phyloP scores from a whole-genome alignment of 495 filamentous ascomycete species.

The Jackrogersella multiformis region DNA sequence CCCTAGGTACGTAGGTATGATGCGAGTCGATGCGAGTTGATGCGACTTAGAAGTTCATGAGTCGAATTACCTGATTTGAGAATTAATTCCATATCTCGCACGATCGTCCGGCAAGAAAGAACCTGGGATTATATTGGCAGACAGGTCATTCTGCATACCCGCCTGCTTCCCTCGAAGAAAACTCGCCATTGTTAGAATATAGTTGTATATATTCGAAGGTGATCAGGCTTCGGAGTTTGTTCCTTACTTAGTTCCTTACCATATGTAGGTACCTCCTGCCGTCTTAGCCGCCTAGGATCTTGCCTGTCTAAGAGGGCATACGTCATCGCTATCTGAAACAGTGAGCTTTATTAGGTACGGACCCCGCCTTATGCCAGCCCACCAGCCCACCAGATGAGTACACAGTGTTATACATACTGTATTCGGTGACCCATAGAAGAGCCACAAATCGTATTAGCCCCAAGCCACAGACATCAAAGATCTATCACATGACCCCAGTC shows the following conservation, averaged over 20 bases:
- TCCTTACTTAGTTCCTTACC: neutral
- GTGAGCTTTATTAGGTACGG: neutral
- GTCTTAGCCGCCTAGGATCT: too few species aligned
- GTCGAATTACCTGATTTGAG: conserved; percentile 70
- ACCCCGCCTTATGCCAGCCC: neutral
- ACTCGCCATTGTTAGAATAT: conserved; percentile 77
- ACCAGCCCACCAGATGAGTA: too few species aligned
- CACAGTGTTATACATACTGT: too few species aligned
- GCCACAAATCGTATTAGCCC: too few species aligned
- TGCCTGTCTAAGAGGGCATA: too few species aligned
- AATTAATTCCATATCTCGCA: conserved; percentile 85
- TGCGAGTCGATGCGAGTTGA: too few species aligned
- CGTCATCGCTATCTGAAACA: conserved; percentile 31
- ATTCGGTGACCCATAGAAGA: too few species aligned
- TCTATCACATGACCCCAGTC: too few species aligned
- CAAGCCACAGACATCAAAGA: neutral
- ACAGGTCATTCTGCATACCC: conserved; percentile 90
- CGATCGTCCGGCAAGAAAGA: conserved; percentile 86
- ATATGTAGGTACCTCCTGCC: neutral
- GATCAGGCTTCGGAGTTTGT: neutral
- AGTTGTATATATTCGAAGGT: conserved; percentile 2
- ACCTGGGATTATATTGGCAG: conserved; percentile 75
- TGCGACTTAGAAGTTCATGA: neutral
- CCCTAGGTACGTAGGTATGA: neutral
- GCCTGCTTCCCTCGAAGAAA: conserved; percentile 93